Base-by-base conservation (phyloP, 2,329 filamentous ascomycete species). In the Seiridium cupressi region DNA sequence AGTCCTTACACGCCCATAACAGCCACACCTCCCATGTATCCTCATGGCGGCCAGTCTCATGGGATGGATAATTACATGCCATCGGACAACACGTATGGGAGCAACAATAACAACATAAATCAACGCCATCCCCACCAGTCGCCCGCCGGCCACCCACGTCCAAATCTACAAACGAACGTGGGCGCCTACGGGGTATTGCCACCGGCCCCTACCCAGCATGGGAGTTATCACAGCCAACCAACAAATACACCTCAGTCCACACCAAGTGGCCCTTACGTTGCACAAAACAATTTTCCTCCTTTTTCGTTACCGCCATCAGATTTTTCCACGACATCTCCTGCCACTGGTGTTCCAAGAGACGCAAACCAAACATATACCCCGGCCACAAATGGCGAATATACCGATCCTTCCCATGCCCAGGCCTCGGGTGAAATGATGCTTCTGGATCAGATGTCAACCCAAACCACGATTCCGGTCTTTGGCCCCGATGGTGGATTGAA, bases 401-500 rank as follows among this genome's bases (percentile, higher is more conserved):
- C 72, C 9, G 81, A 84, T 13, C 75, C 78, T 26, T 68, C 72
- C 18, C 78, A 80, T 26, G 62, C 68, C 1, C 78, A 81, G 44
- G 70, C 78, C 4, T 71, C 77, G 2, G 76, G 77, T 42, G 85
- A 88, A 62, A 80, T 88, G 79, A 82, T 87, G 75, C 74, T 86
- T 58, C 69, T 88, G 18, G 84, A 88, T 65, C 84, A 87, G 62
- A 87, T 89, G 82, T 75, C 83, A 48, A 82, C 83, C 69, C 81
- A 82, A 13, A 88, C 86, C 60, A 87, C 90, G 4, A 91, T 96
- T 67, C 92, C 94, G 0, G 89, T 97, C 34, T 97, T 97, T 74
- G 92, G 92, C 13, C 88, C 85, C 34, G 92, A 96, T 67, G 89
- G 86, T 18, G 88, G 92, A 62, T 68, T 85, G 46, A 93, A 91